These are phyloP conservation scores for Diutina sp. DNA, from an alignment of 1,139 yeast genomes.

Conservation along the genomic window DNA sequence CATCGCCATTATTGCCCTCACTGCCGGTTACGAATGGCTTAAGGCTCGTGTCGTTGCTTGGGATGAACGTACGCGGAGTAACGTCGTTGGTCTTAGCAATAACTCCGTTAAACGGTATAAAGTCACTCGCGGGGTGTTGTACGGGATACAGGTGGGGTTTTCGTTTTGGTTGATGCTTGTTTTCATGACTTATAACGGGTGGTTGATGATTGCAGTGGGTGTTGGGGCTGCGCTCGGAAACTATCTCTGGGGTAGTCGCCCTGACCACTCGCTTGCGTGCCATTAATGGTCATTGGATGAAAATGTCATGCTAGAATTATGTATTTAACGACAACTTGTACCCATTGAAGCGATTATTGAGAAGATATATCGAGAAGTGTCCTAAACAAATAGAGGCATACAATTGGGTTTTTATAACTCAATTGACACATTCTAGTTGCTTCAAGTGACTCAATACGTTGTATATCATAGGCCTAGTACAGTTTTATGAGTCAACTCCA, in stretches of 20 bases:
- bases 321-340: not conserved
- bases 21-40: slow-evolving; percentile 51
- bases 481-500: not conserved
- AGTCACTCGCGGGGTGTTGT: slow-evolving; percentile 24
- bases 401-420: no score
- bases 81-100: not conserved
- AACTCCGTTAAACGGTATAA: not conserved
- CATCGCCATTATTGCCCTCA: slow-evolving; percentile 31
- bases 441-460: no score
- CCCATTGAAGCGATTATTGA: not conserved
- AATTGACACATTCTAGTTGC: no score
- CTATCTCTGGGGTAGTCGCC: slow-evolving; percentile 38
- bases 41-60: slow-evolving; percentile 12
- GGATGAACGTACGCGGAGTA: slow-evolving; percentile 2
- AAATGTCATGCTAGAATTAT: not conserved
- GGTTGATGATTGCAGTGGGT: slow-evolving; percentile 66
- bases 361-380: no score
- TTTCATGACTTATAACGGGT: slow-evolving; percentile 77
- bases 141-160: slow-evolving; percentile 66
- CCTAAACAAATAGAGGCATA: no score
- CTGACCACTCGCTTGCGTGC: slow-evolving; percentile 31
- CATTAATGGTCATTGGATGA: slow-evolving; percentile 16
- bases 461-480: no score
- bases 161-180: slow-evolving; percentile 70
- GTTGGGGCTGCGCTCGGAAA: slow-evolving; percentile 60